Percentiles rank a stretch among this genome's conserved stretches.
Conservation (phyloP, 148 eudicot genomes). For the Diospyros kaki region DNA sequence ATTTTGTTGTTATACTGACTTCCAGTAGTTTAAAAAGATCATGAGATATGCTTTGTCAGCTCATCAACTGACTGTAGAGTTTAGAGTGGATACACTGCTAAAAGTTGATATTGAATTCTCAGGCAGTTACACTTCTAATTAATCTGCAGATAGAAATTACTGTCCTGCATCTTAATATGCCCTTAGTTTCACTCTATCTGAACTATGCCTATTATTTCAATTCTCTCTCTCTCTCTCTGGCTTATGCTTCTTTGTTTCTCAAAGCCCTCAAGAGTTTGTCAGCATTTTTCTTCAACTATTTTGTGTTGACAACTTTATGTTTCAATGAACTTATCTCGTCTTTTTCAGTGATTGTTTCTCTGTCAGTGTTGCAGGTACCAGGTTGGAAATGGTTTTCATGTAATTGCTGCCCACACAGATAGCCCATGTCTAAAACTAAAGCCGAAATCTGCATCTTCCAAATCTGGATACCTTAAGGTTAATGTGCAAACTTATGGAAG, state of each 20-base stretch:
- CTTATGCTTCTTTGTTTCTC: background rate
- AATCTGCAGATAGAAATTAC: no score
- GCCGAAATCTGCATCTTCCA: slow-evolving; percentile 87
- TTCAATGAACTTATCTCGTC: background rate
- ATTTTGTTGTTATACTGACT: background rate
- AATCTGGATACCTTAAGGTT: slow-evolving; percentile 84
- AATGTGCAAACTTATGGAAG: slow-evolving; percentile 96
- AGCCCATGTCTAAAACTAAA: slow-evolving; percentile 94
- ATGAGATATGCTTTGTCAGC: background rate
- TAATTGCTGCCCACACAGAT: slow-evolving; percentile 95
- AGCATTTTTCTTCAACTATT: background rate
- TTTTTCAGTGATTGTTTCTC: slow-evolving; percentile 13
- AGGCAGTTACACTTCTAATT: background rate
- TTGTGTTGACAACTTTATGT: background rate
- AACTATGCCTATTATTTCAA: background rate
- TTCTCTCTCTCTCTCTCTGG: background rate
- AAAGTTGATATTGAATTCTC: background rate
- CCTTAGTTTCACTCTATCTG: no score
- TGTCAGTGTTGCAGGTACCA: slow-evolving; percentile 66
- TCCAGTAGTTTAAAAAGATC: background rate
- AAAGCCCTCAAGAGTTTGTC: background rate
- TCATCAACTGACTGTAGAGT: background rate
- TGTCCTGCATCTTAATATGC: background rate
- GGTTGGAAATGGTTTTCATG: slow-evolving; percentile 79
- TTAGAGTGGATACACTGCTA: background rate